phyloP scores from a whole-genome alignment of 495 filamentous ascomycete species.

The Aspergillus funiculosus region DNA sequence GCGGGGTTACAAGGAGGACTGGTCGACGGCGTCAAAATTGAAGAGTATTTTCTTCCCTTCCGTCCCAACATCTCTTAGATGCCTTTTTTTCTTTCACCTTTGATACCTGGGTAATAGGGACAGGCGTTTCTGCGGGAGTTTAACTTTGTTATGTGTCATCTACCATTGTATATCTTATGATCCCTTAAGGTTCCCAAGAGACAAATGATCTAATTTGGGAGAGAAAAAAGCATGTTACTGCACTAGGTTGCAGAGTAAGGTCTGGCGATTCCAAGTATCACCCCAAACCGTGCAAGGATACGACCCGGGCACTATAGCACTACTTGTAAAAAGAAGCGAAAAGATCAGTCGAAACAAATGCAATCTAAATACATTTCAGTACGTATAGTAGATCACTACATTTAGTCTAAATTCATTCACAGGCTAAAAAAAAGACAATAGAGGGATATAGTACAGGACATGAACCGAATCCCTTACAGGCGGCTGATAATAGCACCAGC shows the following conservation, averaged over 20 bases:
- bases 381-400: slow-evolving; percentile 42
- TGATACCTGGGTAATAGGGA: slow-evolving; percentile 27
- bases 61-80: background rate
- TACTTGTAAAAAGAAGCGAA: background rate
- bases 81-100: slow-evolving; percentile 5
- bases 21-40: slow-evolving; percentile 33
- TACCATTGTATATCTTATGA: slow-evolving; percentile 15
- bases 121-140: slow-evolving; percentile 16
- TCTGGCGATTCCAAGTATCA: too few species aligned
- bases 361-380: slow-evolving; percentile 25
- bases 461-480: slow-evolving; percentile 52
- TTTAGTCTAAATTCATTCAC: slow-evolving; percentile 42
- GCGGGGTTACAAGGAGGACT: slow-evolving; percentile 31
- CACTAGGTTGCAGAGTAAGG: too few species aligned
- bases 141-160: background rate
- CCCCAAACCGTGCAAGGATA: too few species aligned
- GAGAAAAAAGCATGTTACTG: too few species aligned
- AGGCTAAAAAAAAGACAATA: slow-evolving; percentile 33
- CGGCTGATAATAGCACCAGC: slow-evolving; percentile 83
- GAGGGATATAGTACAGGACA: slow-evolving; percentile 37
- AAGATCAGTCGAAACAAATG: slow-evolving; percentile 6
- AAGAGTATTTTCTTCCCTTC: background rate
- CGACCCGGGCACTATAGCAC: too few species aligned
- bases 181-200: background rate
- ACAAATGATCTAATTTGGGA: too few species aligned